Conservation (phyloP, 352 stramenopile genomes). For the Phytophthora citricola region DNA sequence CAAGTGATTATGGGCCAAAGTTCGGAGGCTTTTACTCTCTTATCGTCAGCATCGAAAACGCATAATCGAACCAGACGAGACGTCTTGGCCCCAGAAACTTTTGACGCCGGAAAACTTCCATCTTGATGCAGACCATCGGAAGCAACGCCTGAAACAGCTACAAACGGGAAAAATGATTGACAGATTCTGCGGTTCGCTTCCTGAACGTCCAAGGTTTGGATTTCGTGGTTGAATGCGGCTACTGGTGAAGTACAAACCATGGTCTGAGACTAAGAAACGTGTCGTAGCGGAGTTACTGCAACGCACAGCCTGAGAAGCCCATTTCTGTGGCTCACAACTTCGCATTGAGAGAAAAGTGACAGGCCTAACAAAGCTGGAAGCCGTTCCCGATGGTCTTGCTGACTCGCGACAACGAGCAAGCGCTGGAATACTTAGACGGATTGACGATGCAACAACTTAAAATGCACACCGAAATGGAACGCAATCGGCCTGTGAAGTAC, state of each 20-base stretch:
- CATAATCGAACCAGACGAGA: constrained; percentile 7
- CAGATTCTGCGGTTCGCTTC: not conserved
- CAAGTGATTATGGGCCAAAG: not conserved
- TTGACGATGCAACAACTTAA: constrained; percentile 14
- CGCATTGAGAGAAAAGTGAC: constrained; percentile 1
- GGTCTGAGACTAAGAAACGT: not conserved
- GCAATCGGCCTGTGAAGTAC: not conserved
- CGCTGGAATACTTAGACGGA: constrained; percentile 10
- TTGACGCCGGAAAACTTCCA: too few species aligned
- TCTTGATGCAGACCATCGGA: not conserved
- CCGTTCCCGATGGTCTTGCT: not conserved
- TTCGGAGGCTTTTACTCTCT: too few species aligned
- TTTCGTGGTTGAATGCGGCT: too few species aligned
- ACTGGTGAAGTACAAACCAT: too few species aligned
- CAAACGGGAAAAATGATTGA: not conserved
- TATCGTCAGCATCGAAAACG: too few species aligned
- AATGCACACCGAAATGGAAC: constrained; percentile 12
- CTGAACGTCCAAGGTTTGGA: too few species aligned
- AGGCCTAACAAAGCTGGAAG: not conserved
- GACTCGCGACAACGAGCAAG: constrained; percentile 1
- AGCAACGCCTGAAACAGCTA: not conserved
- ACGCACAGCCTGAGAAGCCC: too few species aligned
- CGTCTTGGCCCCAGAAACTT: not conserved
- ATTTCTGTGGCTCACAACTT: not conserved
- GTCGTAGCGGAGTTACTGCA: not conserved